These are phyloP conservation scores for Pichia manshurica DNA, from an alignment of 805 yeast genomes.

Conservation along the genomic window DNA sequence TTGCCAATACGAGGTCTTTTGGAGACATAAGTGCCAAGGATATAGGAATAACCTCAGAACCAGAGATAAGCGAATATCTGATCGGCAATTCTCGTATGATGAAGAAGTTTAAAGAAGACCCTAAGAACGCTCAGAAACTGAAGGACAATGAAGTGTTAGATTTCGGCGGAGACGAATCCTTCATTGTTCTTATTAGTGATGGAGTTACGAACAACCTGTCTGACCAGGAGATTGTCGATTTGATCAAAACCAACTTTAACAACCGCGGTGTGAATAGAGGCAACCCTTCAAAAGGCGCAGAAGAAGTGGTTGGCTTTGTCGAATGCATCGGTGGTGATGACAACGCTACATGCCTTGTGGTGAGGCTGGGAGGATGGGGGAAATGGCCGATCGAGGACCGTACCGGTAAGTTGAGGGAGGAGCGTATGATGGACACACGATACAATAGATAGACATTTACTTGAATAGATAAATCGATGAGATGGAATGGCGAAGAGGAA, in stretches of 20 bases:
- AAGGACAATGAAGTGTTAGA: conserved; percentile 23
- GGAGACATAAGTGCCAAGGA: conserved; percentile 82
- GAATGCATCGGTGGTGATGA: conserved; percentile 89
- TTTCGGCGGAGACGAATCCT: conserved; percentile 83
- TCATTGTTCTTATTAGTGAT: conserved; percentile 76
- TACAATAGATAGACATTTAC: not conserved
- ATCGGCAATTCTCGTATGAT: conserved; percentile 56
- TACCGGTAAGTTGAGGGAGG: conserved; percentile 77
- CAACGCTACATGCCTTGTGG: conserved; percentile 86
- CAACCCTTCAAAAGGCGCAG: conserved; percentile 80
- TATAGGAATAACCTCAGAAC: conserved; percentile 87
- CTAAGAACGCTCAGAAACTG: conserved; percentile 16
- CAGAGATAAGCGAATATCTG: conserved; percentile 67
- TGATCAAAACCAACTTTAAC: conserved; percentile 63
- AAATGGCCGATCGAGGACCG: conserved; percentile 81
- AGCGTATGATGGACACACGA: conserved; percentile 35
- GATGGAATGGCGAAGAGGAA: no score
- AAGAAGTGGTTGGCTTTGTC: conserved; percentile 76
- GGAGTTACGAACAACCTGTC: conserved; percentile 77
- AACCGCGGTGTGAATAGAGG: conserved; percentile 64
- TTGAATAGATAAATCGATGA: no score
- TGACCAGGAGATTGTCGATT: conserved; percentile 89
- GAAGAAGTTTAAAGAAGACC: conserved; percentile 22
- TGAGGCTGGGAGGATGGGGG: conserved; percentile 88
- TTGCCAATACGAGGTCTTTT: conserved; percentile 90